Conservation (phyloP, 345 rosid genomes). For the Zanthoxylum bungeanum region DNA sequence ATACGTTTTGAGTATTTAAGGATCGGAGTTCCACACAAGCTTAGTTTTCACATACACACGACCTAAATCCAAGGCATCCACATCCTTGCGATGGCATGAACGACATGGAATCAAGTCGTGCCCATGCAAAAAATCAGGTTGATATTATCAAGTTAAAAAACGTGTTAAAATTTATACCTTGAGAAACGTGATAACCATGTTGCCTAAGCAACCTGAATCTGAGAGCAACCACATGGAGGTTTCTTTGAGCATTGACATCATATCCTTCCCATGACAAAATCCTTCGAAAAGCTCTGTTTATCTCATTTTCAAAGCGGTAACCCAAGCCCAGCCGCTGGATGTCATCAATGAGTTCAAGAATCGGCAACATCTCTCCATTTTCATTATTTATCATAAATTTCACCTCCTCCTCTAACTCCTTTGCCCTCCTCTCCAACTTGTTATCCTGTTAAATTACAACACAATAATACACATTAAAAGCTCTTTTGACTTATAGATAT, state of each 20-base stretch:
- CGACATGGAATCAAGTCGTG: too few relatives aligned
- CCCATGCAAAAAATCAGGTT: too few relatives aligned
- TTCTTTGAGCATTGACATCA: neutral
- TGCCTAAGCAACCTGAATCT: conserved; percentile 44
- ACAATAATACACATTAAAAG: neutral
- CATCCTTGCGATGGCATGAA: too few relatives aligned
- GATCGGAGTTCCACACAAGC: too few relatives aligned
- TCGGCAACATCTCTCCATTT: conserved; percentile 1
- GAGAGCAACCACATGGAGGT: conserved; percentile 34
- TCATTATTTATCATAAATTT: conserved; percentile 16
- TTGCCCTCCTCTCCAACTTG: conserved; percentile 3
- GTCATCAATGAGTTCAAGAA: conserved; percentile 40
- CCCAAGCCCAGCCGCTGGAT: conserved; percentile 40
- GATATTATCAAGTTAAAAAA: too few relatives aligned
- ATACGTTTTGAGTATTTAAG: too few relatives aligned
- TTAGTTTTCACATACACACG: too few relatives aligned
- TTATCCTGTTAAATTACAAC: conserved; percentile 15
- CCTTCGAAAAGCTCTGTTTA: conserved; percentile 19
- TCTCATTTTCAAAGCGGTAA: conserved; percentile 30
- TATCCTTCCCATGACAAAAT: neutral
- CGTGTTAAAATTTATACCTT: too few relatives aligned
- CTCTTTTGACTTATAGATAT: too few relatives aligned
- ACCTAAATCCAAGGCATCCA: too few relatives aligned
- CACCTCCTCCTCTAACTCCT: conserved; percentile 29
- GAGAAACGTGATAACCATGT: conserved; percentile 35